Conservation (phyloP, 768 basidiomycete species). For the Boletus insuetus region DNA sequence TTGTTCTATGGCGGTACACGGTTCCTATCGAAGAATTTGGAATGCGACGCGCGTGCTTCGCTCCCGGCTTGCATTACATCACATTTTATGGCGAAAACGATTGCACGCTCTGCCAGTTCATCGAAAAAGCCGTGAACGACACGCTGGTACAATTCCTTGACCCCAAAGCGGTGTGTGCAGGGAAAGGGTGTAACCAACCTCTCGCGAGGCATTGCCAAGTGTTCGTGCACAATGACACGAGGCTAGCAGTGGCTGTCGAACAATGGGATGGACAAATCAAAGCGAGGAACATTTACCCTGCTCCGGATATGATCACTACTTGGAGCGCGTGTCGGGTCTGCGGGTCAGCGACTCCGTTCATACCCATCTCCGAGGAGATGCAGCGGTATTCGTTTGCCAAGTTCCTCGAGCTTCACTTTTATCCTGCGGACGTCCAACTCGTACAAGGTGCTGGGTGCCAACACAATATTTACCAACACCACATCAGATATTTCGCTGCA, state of each 20-base stretch:
- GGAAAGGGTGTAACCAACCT: slow-evolving; percentile 82
- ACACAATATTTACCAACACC: slow-evolving; percentile 92
- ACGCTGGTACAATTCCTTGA: slow-evolving; percentile 68
- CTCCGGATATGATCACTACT: slow-evolving; percentile 80
- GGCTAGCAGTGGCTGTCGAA: slow-evolving; percentile 82
- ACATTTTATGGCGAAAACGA: slow-evolving; percentile 94
- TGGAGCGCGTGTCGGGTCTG: slow-evolving; percentile 87
- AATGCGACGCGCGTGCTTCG: slow-evolving; percentile 70
- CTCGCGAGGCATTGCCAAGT: slow-evolving; percentile 82
- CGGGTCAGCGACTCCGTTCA: slow-evolving; percentile 79
- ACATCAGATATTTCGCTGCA: slow-evolving; percentile 85
- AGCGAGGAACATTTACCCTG: slow-evolving; percentile 51
- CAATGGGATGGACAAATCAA: slow-evolving; percentile 82
- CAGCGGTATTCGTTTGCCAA: slow-evolving; percentile 93
- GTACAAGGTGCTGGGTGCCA: slow-evolving; percentile 88
- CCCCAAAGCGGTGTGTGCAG: slow-evolving; percentile 73
- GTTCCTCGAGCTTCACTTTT: slow-evolving; percentile 94
- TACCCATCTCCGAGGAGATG: slow-evolving; percentile 88
- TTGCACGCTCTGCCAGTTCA: slow-evolving; percentile 88
- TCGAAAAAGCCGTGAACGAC: slow-evolving; percentile 75
- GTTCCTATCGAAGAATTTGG: slow-evolving; percentile 72
- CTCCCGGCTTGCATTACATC: slow-evolving; percentile 68
- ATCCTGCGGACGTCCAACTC: slow-evolving; percentile 81
- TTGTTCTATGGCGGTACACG: slow-evolving; percentile 75
- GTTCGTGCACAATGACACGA: slow-evolving; percentile 87